These are phyloP conservation scores for Tremella mesenterica DNA, from an alignment of 768 basidiomycete species.

Conservation along the genomic window DNA sequence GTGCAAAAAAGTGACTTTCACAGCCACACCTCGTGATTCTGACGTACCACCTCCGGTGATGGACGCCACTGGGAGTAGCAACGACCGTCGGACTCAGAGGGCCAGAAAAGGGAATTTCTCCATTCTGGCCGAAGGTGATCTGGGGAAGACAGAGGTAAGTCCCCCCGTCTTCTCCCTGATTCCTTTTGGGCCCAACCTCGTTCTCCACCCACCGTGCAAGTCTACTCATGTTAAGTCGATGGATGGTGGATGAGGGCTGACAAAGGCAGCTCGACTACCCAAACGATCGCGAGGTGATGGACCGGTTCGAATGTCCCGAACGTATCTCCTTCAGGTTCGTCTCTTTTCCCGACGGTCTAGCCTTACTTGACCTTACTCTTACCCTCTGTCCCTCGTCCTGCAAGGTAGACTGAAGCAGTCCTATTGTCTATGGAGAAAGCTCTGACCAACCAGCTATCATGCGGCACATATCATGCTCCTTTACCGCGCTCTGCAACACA, in stretches of 20 bases:
- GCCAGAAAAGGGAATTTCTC: slow-evolving; percentile 59
- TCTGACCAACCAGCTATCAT: slow-evolving; percentile 57
- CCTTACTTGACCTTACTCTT: too few relatives aligned
- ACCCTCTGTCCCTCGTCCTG: too few relatives aligned
- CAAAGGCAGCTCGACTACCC: slow-evolving; percentile 80
- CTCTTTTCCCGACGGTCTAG: neutral
- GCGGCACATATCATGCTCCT: slow-evolving; percentile 67
- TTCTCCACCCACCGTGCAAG: neutral
- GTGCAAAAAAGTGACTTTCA: slow-evolving; percentile 73
- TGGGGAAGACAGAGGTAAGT: slow-evolving; percentile 72
- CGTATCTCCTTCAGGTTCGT: slow-evolving; percentile 63
- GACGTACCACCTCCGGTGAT: slow-evolving; percentile 5
- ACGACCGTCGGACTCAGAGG: slow-evolving; percentile 22
- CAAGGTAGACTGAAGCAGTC: neutral
- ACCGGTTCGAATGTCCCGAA: slow-evolving; percentile 71
- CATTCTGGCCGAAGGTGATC: slow-evolving; percentile 69
- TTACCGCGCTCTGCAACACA: slow-evolving; percentile 66
- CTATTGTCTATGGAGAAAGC: neutral
- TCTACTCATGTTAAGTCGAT: neutral
- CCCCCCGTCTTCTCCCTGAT: neutral
- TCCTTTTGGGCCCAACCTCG: too few relatives aligned
- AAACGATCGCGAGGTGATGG: slow-evolving; percentile 80
- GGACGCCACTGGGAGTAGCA: slow-evolving; percentile 16
- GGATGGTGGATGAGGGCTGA: neutral
- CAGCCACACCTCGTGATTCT: slow-evolving; percentile 57